phyloP scores from a whole-genome alignment of 169 alveolate genomes.

The Perkinsus marinus region DNA sequence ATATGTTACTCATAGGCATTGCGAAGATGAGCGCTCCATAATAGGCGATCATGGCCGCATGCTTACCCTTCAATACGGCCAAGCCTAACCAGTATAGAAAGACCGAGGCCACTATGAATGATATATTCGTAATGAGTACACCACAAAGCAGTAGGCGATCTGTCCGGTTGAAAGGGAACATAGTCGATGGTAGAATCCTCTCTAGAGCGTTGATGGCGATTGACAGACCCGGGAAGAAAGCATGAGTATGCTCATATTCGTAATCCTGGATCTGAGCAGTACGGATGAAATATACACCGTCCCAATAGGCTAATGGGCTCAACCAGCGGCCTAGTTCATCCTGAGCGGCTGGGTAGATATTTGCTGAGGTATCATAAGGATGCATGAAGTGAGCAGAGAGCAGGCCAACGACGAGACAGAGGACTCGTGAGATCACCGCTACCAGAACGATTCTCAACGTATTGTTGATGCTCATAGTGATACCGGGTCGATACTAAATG shows the following conservation, averaged over 20 bases:
- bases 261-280: neutral
- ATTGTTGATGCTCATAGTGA: neutral
- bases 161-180: neutral
- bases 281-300: neutral
- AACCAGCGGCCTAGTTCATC: neutral
- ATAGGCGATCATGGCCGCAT: neutral
- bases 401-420: neutral
- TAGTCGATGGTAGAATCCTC: neutral
- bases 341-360: neutral
- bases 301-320: neutral
- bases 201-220: neutral
- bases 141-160: neutral
- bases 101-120: neutral
- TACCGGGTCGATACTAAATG: too few relatives aligned
- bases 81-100: neutral
- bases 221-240: conserved; percentile 3
- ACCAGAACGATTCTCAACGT: neutral
- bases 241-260: neutral
- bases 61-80: neutral
- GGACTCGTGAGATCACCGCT: neutral
- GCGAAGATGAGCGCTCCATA: neutral
- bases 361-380: neutral
- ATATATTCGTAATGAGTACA: neutral
- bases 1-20: neutral
- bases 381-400: neutral